Base-by-base conservation (phyloP, 805 yeast genomes). In the Debaryomyces castellii region DNA sequence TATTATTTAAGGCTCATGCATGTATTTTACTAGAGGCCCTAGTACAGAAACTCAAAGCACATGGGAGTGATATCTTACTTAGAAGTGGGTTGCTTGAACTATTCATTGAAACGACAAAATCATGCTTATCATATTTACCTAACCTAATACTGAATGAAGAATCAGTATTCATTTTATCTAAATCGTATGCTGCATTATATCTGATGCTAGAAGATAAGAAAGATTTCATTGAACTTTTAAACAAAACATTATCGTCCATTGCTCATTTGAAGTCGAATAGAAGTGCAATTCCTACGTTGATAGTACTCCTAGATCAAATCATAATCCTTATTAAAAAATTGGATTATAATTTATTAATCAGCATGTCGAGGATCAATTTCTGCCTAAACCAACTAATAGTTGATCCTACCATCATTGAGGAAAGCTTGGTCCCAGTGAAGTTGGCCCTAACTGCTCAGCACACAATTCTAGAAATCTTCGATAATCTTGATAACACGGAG, bases 351-450 rank as follows among this genome's bases (percentile, higher is more conserved):
- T 47, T 63, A 2, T 47, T 66, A 9, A 50, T 61, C 3, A 62
- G 64, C 18, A 41, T 60, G 33, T 54, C 69, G 6, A 56, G 72
- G 21, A 41, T 69, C 6, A 55, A 60, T 43, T 64, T 53, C 49
- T 37, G 54, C 11, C 37, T 70, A n/a, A 62, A 60, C 45, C 74
- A 65, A 47, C 48, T 68, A 5, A 47, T 69, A 34, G 50, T 56
- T 11, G 61, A 67, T 42, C 67, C 71, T 2, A 52, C 44, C 42
- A 37, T 64, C 9, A 24, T 60, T 2, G 73, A 67, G 21, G 49
- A 51, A 4, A 52, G 49, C 3, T 27, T 44, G n/a, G 45, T 17
- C 11, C 44, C 58, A 5, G 50, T 58, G 16, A 41, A 39, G 16
- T 32, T 49, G 8, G 54, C 63, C 2, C 52, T 71, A 16, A 34